Conservation (phyloP, 495 filamentous ascomycete genomes). For the Pyrenula aspistea region DNA sequence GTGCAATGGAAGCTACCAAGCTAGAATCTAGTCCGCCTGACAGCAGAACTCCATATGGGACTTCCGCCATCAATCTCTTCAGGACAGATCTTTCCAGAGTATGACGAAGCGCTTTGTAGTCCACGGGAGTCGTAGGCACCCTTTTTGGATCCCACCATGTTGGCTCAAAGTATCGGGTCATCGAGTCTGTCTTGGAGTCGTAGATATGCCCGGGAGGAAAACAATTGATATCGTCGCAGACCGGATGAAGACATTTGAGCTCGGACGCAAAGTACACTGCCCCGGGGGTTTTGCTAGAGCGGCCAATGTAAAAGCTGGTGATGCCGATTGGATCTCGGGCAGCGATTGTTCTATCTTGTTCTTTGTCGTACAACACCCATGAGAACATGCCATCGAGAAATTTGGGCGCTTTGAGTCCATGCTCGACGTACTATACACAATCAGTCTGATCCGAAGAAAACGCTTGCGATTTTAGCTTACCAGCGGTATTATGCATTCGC, state of each 20-base stretch:
- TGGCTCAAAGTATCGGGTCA: conserved; percentile 81
- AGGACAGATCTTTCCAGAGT: conserved; percentile 83
- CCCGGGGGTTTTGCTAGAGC: conserved; percentile 68
- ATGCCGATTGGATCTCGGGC: conserved; percentile 95
- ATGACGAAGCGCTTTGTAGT: conserved; percentile 67
- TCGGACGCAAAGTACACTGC: conserved; percentile 94
- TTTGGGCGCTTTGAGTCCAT: conserved; percentile 88
- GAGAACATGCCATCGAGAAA: conserved; percentile 99
- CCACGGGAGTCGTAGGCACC: conserved; percentile 65
- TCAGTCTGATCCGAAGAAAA: too few relatives aligned
- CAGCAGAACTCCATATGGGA: conserved; percentile 90
- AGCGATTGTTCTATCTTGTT: conserved; percentile 77
- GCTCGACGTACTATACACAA: conserved; percentile 63
- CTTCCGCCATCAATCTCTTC: conserved; percentile 96
- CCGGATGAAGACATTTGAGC: conserved; percentile 82
- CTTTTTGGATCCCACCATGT: conserved; percentile 80
- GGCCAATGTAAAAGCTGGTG: conserved; percentile 92
- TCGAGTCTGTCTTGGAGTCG: conserved; percentile 74
- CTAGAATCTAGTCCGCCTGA: conserved; percentile 95
- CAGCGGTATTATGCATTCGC: conserved; percentile 94
- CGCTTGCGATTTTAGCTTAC: conserved; percentile 36
- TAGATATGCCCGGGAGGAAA: conserved; percentile 95
- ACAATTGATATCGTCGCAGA: conserved; percentile 87
- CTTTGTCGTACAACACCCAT: conserved; percentile 93
- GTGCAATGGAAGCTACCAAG: conserved; percentile 87